phyloP scores from a whole-genome alignment of 2,329 filamentous ascomycete species.

The Exophiala lecanii-corni region DNA sequence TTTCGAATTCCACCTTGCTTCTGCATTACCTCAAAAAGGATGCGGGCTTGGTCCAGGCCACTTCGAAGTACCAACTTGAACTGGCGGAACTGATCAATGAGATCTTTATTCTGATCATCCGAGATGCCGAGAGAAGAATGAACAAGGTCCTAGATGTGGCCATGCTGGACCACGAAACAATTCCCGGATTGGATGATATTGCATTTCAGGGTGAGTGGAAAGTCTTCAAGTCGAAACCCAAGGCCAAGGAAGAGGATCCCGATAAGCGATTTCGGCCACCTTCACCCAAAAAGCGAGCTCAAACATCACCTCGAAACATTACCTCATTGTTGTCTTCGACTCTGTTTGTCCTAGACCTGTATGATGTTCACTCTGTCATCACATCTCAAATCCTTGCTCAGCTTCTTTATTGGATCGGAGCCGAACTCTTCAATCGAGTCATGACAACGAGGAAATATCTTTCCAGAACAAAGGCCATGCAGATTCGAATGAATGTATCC shows the following conservation, averaged over 20 bases:
- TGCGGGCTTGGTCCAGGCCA: constrained; percentile 70
- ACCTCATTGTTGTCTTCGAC: constrained; percentile 94
- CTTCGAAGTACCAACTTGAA: constrained; percentile 84
- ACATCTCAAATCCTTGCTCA: constrained; percentile 87
- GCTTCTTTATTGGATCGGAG: constrained; percentile 90
- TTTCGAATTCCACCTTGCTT: constrained; percentile 92
- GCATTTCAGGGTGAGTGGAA: constrained; percentile 99
- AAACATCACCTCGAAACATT: constrained; percentile 89
- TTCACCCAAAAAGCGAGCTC: constrained; percentile 86
- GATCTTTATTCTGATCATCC: constrained; percentile 95
- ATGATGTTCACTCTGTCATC: constrained; percentile 97
- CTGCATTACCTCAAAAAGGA: constrained; percentile 97
- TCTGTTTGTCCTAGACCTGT: constrained; percentile 94
- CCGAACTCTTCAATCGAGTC: constrained; percentile 94
- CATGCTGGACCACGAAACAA: constrained; percentile 97
- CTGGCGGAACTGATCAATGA: constrained; percentile 94
- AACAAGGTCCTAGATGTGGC: constrained; percentile 91
- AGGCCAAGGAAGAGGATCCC: constrained; percentile 78
- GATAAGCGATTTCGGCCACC: constrained; percentile 90
- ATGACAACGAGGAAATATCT: constrained; percentile 95
- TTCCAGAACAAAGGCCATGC: constrained; percentile 96
- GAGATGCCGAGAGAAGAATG: constrained; percentile 90
- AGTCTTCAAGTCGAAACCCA: constrained; percentile 84
- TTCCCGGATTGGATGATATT: constrained; percentile 94
- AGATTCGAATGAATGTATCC: constrained; percentile 98